Percentiles rank a stretch among this genome's conserved stretches.
Evolutionary conservation across 75 land plant species (phyloP).

Genomic region (Pinus tabuliformis): DNA sequence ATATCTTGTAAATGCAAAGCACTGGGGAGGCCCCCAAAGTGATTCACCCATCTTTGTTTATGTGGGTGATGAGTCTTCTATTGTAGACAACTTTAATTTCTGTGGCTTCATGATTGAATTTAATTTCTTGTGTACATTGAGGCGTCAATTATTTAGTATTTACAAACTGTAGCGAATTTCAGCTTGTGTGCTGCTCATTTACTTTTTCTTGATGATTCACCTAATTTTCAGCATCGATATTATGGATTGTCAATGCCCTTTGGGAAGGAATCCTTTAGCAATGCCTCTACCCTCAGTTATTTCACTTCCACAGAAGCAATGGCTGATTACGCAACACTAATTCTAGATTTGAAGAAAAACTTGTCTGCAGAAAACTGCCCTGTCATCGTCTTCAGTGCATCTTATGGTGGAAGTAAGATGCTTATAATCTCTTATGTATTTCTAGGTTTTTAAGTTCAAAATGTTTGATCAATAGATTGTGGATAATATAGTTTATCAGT

Average conservation of each 20-base stretch:
- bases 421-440: too few species aligned
- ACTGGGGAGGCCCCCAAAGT: conserved; percentile 45
- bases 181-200: too few species aligned
- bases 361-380: conserved; percentile 39
- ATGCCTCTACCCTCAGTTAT: conserved; percentile 13
- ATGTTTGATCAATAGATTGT: too few species aligned
- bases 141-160: too few species aligned
- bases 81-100: conserved; percentile 16
- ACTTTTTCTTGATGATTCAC: too few species aligned
- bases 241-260: conserved; percentile 42
- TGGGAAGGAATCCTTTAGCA: conserved; percentile 10
- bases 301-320: conserved; percentile 34
- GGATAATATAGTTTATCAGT: too few species aligned
- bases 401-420: conserved; percentile 45
- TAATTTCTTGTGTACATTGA: conserved; percentile 39
- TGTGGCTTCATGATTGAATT: conserved; percentile 39
- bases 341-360: conserved; percentile 27
- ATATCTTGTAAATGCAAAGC: conserved; percentile 30
- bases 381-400: conserved; percentile 38
- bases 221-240: conserved; percentile 30
- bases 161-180: too few species aligned
- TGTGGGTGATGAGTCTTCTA: conserved; percentile 36
- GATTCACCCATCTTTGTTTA: conserved; percentile 55
- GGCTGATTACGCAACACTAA: conserved; percentile 33
- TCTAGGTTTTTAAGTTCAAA: too few species aligned